Evolutionary conservation across 1,139 yeast genomes (phyloP).

Genomic region (Arxiozyma telluris): DNA sequence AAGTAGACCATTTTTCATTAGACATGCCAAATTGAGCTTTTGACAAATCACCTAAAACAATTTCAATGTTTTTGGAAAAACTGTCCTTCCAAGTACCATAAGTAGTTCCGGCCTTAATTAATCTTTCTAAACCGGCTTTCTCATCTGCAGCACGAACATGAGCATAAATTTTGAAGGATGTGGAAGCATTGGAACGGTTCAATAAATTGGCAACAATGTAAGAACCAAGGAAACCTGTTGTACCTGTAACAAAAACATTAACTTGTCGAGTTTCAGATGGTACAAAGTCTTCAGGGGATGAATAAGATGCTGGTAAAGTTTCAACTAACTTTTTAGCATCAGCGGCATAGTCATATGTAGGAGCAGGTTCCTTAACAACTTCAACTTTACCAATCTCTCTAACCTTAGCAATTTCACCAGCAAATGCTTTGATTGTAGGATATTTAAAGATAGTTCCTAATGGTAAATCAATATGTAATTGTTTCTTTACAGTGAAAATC

Average conservation of each 20-base stretch:
- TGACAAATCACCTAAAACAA: slow-evolving; percentile 79
- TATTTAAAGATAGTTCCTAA: slow-evolving; percentile 80
- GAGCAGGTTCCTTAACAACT: slow-evolving; percentile 23
- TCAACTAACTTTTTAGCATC: slow-evolving; percentile 61
- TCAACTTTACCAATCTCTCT: slow-evolving; percentile 12
- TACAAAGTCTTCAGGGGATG: slow-evolving; percentile 25
- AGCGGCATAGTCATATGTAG: slow-evolving; percentile 46
- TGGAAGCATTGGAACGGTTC: slow-evolving; percentile 36
- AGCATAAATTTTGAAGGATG: slow-evolving; percentile 56
- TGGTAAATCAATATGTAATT: slow-evolving; percentile 71
- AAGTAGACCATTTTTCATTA: slow-evolving; percentile 46
- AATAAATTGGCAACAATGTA: slow-evolving; percentile 72
- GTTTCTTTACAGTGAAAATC: slow-evolving; percentile 85
- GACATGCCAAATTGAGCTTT: slow-evolving; percentile 60
- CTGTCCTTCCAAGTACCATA: slow-evolving; percentile 73
- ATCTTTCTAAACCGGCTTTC: slow-evolving; percentile 63
- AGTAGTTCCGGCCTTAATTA: slow-evolving; percentile 66
- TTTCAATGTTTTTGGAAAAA: slow-evolving; percentile 50
- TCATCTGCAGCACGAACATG: slow-evolving; percentile 82
- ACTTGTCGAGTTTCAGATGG: slow-evolving; percentile 34
- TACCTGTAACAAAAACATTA: slow-evolving; percentile 85
- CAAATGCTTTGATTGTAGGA: slow-evolving; percentile 76
- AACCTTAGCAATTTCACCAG: slow-evolving; percentile 55
- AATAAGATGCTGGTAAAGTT: slow-evolving; percentile 38
- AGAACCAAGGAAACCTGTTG: slow-evolving; percentile 93